A percentile compares a stretch with the other conserved stretches of the same genome.
Conservation (phyloP, 2,329 filamentous ascomycete species). For the Arthroderma sp. region DNA sequence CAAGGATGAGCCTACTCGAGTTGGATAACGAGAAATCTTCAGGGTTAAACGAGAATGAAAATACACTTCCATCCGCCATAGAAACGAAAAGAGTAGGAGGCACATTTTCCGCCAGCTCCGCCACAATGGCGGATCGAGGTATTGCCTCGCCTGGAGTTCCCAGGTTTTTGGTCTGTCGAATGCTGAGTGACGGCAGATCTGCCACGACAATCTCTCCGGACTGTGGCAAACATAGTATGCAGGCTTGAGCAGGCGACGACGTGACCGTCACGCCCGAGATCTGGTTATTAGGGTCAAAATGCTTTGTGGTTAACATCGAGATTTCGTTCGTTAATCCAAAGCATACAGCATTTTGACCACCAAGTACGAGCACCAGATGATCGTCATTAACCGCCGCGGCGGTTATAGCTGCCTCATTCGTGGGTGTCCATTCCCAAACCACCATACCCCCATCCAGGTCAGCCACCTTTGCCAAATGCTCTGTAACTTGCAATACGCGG, state of each 20-base stretch:
- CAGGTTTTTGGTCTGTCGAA: conserved; percentile 52
- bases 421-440: conserved; percentile 34
- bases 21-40: conserved; percentile 51
- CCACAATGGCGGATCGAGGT: conserved; percentile 67
- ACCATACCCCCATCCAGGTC: conserved; percentile 36
- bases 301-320: conserved; percentile 43
- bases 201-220: conserved; percentile 68
- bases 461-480: conserved; percentile 47
- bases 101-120: conserved; percentile 56
- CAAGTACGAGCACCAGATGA: conserved; percentile 59
- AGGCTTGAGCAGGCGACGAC: conserved; percentile 48
- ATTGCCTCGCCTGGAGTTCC: conserved; percentile 58
- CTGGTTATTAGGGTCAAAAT: conserved; percentile 56
- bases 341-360: conserved; percentile 59
- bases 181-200: conserved; percentile 51
- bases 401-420: conserved; percentile 47
- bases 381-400: conserved; percentile 61
- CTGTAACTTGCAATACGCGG: conserved; percentile 64
- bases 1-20: conserved; percentile 70
- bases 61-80: conserved; percentile 82
- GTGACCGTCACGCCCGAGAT: conserved; percentile 75
- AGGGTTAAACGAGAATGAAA: conserved; percentile 63
- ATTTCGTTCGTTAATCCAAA: conserved; percentile 51
- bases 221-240: conserved; percentile 78
- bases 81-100: conserved; percentile 72